A percentile compares a stretch with the other conserved stretches of the same genome.
These are phyloP conservation scores for Canavalia ensiformis DNA, from an alignment of 306 rosid species.

Conservation along the genomic window DNA sequence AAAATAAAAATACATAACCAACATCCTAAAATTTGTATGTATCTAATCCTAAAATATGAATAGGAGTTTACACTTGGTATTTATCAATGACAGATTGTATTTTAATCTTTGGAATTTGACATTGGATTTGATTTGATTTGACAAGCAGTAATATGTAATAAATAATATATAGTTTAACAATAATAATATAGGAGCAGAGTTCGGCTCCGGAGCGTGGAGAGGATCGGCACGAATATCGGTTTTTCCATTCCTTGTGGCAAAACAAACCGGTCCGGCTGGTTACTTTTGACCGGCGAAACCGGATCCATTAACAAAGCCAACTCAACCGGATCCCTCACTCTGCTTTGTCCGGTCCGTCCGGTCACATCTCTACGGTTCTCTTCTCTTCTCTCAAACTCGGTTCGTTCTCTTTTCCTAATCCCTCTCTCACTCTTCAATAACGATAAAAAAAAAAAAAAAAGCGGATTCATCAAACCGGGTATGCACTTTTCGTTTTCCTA, in stretches of 20 bases:
- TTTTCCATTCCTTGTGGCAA: constrained; percentile 16
- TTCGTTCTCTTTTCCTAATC: constrained; percentile 46
- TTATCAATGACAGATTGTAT: no score
- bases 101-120: no score
- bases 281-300: constrained; percentile 52
- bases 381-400: constrained; percentile 59
- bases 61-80: no score
- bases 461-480: constrained; percentile 55
- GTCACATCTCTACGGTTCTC: constrained; percentile 60
- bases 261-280: constrained; percentile 56
- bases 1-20: no score
- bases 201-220: constrained; percentile 46
- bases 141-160: no score
- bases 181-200: not conserved
- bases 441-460: not conserved
- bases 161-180: no score
- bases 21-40: no score
- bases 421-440: constrained; percentile 19
- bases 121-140: no score
- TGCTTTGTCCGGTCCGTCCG: constrained; percentile 79
- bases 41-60: no score
- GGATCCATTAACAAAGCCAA: constrained; percentile 44
- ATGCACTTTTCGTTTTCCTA: constrained; percentile 48
- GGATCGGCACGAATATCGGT: constrained; percentile 61
- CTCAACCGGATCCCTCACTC: constrained; percentile 51